phyloP scores from a whole-genome alignment of 352 stramenopile genomes.

The Peronospora destructor region DNA sequence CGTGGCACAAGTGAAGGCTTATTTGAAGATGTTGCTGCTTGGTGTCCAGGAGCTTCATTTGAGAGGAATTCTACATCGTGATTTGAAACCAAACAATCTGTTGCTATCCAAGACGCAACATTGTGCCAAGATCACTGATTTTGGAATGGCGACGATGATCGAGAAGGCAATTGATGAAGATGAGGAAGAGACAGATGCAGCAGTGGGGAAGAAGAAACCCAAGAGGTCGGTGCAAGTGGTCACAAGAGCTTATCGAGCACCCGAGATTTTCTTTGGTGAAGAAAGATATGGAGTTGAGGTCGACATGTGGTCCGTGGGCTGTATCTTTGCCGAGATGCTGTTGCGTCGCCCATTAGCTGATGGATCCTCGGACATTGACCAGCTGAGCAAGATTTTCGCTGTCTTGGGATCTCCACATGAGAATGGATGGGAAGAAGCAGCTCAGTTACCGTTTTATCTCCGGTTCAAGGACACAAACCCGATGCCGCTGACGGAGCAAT shows the following conservation, averaged over 20 bases:
- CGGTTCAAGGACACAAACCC: constrained; percentile 68
- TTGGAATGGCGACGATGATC: constrained; percentile 61
- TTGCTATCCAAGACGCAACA: constrained; percentile 40
- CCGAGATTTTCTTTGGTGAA: constrained; percentile 74
- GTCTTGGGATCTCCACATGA: constrained; percentile 55
- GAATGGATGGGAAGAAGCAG: constrained; percentile 52
- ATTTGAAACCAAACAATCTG: constrained; percentile 81
- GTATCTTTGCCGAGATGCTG: constrained; percentile 75
- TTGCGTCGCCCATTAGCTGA: constrained; percentile 54
- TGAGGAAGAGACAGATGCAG: constrained; percentile 10
- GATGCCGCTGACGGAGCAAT: constrained; percentile 45
- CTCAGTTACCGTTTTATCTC: constrained; percentile 60
- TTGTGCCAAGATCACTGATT: constrained; percentile 71
- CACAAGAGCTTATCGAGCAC: constrained; percentile 61
- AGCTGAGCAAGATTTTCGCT: constrained; percentile 68
- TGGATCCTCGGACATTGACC: constrained; percentile 70
- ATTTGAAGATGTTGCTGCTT: constrained; percentile 58
- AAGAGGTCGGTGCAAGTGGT: constrained; percentile 68
- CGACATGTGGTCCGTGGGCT: constrained; percentile 76
- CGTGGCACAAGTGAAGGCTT: constrained; percentile 54
- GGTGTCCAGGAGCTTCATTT: constrained; percentile 56
- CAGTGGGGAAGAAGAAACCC: constrained; percentile 8
- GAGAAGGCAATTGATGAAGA: constrained; percentile 9
- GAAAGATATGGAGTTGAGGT: constrained; percentile 51
- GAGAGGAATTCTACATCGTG: constrained; percentile 58